phyloP scores from a whole-genome alignment of 1,284 basidiomycete species.

The Athelia psychrophila region DNA sequence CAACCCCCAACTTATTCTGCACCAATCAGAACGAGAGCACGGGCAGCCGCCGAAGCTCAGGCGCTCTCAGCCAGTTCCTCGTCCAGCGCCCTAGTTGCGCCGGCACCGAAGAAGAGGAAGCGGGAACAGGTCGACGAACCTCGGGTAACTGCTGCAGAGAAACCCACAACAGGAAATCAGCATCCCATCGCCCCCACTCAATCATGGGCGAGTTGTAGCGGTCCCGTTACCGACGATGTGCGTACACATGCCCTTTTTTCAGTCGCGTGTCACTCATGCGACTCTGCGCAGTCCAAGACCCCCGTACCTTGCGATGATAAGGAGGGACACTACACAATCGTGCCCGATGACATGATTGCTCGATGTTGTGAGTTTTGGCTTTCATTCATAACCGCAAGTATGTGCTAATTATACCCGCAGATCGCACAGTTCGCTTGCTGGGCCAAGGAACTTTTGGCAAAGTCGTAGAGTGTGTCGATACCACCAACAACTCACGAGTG shows the following conservation, averaged over 20 bases:
- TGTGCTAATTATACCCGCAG: constrained; percentile 39
- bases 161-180: constrained; percentile 46
- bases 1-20: constrained; percentile 72
- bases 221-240: constrained; percentile 61
- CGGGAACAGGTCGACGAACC: constrained; percentile 66
- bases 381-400: no score
- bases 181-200: constrained; percentile 46
- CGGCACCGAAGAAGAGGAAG: constrained; percentile 75
- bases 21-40: constrained; percentile 74
- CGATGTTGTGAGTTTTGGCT: constrained; percentile 72
- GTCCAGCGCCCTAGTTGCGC: constrained; percentile 49
- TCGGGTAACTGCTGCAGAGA: constrained; percentile 62
- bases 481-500: constrained; percentile 74
- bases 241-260: constrained; percentile 22
- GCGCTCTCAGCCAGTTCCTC: constrained; percentile 64
- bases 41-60: constrained; percentile 79
- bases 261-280: not conserved
- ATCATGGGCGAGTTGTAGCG: constrained; percentile 62
- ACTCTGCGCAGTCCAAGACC: constrained; percentile 47
- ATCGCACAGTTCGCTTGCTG: constrained; percentile 86
- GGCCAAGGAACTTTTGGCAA: constrained; percentile 99
- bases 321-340: constrained; percentile 93
- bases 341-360: constrained; percentile 84
- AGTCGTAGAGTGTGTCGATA: constrained; percentile 93
- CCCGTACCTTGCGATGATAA: constrained; percentile 84